These are phyloP conservation scores for Citrus mangshanensis DNA, from an alignment of 345 rosid genomes.

Conservation along the genomic window DNA sequence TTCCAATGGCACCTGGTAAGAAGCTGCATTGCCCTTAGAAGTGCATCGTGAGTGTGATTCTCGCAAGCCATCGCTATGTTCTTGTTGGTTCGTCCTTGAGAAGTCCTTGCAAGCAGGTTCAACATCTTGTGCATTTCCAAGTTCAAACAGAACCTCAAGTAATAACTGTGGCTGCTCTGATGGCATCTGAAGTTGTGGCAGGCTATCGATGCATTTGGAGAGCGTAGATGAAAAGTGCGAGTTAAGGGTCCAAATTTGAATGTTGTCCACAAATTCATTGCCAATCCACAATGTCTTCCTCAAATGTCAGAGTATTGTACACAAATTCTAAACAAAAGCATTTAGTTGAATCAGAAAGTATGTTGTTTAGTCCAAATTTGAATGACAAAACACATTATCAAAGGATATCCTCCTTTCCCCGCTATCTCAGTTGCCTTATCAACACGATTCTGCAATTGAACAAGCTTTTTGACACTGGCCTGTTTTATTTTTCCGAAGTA, in stretches of 20 bases:
- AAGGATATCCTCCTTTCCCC: conserved; percentile 61
- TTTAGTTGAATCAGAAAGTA: neutral
- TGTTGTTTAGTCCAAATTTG: neutral
- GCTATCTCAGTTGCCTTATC: conserved; percentile 37
- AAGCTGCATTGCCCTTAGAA: neutral
- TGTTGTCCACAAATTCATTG: neutral
- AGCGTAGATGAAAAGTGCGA: conserved; percentile 17
- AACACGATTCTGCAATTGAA: conserved; percentile 20
- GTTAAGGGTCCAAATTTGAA: conserved; percentile 12
- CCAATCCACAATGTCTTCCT: neutral
- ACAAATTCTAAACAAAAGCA: too few relatives aligned
- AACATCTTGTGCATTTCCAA: neutral
- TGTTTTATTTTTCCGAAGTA: neutral
- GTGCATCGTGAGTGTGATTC: neutral
- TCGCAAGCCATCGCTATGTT: neutral
- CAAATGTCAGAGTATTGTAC: too few relatives aligned
- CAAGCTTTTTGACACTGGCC: conserved; percentile 44
- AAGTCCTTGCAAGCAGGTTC: neutral
- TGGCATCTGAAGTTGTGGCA: conserved; percentile 25
- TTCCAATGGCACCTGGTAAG: neutral
- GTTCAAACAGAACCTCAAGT: conserved; percentile 29
- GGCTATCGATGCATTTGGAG: conserved; percentile 18
- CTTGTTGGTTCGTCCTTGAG: neutral
- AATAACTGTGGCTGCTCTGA: conserved; percentile 33
- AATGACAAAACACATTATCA: neutral